Evolutionary conservation across 2,329 filamentous ascomycete genomes (phyloP).

Genomic region (Tolypocladium pustulatum): DNA sequence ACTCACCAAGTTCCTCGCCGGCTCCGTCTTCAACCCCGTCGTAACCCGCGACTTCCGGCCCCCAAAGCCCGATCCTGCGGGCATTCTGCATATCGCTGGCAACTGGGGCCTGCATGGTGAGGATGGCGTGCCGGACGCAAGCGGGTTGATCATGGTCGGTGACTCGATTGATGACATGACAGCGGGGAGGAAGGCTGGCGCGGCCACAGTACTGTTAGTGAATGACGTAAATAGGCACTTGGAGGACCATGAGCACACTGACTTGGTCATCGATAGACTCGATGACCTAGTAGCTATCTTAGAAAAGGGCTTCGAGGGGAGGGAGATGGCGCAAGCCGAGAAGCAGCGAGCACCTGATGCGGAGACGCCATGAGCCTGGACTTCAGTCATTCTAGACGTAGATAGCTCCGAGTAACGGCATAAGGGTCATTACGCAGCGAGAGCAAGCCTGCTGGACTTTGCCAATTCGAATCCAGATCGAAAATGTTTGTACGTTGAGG

Average conservation of each 20-base stretch:
- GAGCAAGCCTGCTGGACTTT: not conserved
- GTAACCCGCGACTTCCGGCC: constrained; percentile 74
- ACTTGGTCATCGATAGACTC: constrained; percentile 58
- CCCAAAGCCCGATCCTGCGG: constrained; percentile 81
- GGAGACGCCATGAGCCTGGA: not conserved
- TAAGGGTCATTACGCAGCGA: not conserved
- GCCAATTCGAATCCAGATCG: constrained; percentile 7
- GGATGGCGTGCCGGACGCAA: constrained; percentile 28
- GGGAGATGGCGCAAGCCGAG: constrained; percentile 9
- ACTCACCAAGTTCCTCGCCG: constrained; percentile 61
- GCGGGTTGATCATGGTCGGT: constrained; percentile 53
- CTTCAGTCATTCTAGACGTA: not conserved
- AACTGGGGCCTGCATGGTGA: constrained; percentile 51
- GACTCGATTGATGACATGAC: constrained; percentile 91
- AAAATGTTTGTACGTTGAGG: constrained; percentile 7
- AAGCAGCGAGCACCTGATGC: not conserved
- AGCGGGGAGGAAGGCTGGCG: constrained; percentile 71
- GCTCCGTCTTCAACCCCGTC: constrained; percentile 62
- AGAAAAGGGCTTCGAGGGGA: constrained; percentile 61
- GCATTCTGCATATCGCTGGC: constrained; percentile 75
- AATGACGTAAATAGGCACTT: constrained; percentile 72
- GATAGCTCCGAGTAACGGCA: not conserved
- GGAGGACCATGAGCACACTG: constrained; percentile 62
- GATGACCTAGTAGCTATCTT: constrained; percentile 70
- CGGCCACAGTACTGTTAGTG: constrained; percentile 78